phyloP scores from a whole-genome alignment of 176 grass and related monocot genomes.

The Ensete ventricosum region DNA sequence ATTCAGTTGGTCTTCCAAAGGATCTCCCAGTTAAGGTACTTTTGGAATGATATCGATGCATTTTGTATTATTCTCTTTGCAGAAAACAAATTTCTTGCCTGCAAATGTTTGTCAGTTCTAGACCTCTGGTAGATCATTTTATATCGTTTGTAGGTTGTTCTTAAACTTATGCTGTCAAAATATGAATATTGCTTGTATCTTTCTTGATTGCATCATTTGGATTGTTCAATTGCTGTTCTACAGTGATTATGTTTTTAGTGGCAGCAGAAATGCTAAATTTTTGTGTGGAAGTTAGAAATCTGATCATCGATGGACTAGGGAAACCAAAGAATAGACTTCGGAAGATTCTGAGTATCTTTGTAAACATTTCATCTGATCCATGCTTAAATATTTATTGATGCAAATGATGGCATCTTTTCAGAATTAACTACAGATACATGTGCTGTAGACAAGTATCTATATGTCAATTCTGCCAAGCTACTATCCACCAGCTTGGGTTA shows the following conservation, averaged over 20 bases:
- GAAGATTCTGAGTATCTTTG: too few species aligned
- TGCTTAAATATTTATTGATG: too few species aligned
- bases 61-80: neutral
- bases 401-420: too few species aligned
- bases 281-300: neutral
- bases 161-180: neutral
- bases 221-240: neutral
- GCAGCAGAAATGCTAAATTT: neutral
- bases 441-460: too few species aligned
- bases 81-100: neutral
- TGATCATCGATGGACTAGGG: too few species aligned
- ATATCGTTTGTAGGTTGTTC: slow-evolving; percentile 1
- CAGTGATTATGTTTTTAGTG: neutral
- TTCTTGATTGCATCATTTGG: neutral
- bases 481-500: too few species aligned
- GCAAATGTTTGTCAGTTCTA: too few species aligned
- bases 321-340: too few species aligned
- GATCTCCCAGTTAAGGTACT: slow-evolving; percentile 5
- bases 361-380: too few species aligned
- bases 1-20: slow-evolving; percentile 6
- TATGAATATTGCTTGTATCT: neutral
- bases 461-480: too few species aligned
- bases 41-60: neutral
- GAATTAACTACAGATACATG: too few species aligned
- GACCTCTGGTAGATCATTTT: slow-evolving; percentile 13